These are phyloP conservation scores for Volvox africanus DNA, from an alignment of 139 green algal genomes.

Conservation along the genomic window DNA sequence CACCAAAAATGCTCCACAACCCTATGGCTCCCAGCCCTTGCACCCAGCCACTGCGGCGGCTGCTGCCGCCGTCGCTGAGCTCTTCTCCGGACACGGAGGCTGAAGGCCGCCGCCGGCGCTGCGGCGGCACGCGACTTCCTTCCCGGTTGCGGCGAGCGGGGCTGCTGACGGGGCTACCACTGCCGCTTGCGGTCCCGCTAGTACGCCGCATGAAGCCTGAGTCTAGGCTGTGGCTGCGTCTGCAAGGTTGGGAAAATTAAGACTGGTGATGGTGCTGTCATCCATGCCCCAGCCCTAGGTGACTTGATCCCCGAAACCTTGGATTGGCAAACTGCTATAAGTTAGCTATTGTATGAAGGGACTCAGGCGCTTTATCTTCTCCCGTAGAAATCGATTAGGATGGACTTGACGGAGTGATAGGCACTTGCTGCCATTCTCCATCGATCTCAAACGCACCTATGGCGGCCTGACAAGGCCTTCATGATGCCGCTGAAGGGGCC, in stretches of 20 bases:
- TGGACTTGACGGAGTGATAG: too few relatives aligned
- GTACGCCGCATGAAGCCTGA: background rate
- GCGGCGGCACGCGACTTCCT: background rate
- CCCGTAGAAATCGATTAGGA: too few relatives aligned
- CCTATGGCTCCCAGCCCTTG: background rate
- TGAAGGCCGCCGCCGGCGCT: background rate
- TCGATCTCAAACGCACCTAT: conserved; percentile 3
- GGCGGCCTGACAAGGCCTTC: conserved; percentile 3
- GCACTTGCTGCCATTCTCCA: too few relatives aligned
- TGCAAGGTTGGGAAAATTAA: background rate
- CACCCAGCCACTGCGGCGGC: background rate
- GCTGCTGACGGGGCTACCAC: background rate
- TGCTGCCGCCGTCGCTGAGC: background rate
- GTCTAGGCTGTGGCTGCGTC: conserved; percentile 4
- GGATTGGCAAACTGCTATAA: too few relatives aligned
- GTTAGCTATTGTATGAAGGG: too few relatives aligned
- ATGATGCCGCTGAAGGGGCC: background rate
- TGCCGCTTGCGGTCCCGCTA: background rate
- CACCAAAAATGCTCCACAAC: background rate
- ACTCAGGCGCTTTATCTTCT: too few relatives aligned
- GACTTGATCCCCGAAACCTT: too few relatives aligned
- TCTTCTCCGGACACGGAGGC: background rate
- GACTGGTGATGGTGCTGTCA: too few relatives aligned
- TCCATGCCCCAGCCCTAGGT: too few relatives aligned
- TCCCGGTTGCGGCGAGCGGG: background rate